Base-by-base conservation (phyloP, 2,329 filamentous ascomycete genomes). In the Ceratocystis albifundus region DNA sequence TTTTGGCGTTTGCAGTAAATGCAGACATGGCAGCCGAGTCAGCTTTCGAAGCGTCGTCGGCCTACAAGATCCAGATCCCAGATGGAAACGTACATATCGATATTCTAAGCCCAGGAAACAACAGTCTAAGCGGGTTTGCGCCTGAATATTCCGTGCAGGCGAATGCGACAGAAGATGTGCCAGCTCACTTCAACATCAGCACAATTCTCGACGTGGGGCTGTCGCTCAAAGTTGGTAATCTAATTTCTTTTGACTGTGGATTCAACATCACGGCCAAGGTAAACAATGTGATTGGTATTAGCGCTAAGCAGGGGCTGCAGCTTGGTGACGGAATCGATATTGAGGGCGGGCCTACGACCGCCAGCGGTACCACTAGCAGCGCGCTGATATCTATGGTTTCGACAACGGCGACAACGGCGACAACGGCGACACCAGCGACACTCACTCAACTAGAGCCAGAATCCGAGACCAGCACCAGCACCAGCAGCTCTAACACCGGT, bases 111-210 rank as follows among this genome's bases (percentile, higher is more conserved):
- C 62, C 53, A n/a, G 36, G 17, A 7, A 36, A 55, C 12, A 65
- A 20, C n/a, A 17, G 15, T 12, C 44, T 67, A 15, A 32, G 25
- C 20, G 66, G 62, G 2, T 67, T 65, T 20, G 32, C 53, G 10
- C 62, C 62, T 3, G 22, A 65, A 5, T 65, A 45, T 28, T 30
- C 57, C 3, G 45, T 65, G 3, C 30, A 59, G 46, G 62, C 62
- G 30, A 65, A 67, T 30, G 55, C 22, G 15, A 67, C 55, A n/a
- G 63, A 67, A 32, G 50, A 62, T 4, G 46, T 67, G 3, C 20
- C 55, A 2, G 45, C 62, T 28, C 55, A 67, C 45, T 55, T 67
- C n/a, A 67, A 65, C 46, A 67, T 67, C 28, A 65, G 32, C 22
- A 65, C 66, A 17, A 22, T 6, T 25, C 55, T 65, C 12, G 45